These are phyloP conservation scores for Fagopyrum homotropicum DNA, from an alignment of 148 eudicot species.

Conservation along the genomic window DNA sequence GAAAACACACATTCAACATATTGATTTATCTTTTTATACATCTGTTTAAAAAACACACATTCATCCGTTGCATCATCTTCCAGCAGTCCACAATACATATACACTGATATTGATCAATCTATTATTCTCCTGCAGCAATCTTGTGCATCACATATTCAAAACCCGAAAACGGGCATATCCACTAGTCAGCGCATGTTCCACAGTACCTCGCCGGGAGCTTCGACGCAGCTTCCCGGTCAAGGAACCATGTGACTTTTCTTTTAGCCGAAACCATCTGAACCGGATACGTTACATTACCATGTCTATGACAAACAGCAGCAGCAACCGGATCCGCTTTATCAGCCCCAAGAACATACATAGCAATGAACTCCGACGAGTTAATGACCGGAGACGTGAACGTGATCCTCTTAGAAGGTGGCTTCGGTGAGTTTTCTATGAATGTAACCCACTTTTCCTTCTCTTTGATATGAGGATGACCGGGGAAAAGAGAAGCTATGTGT, in stretches of 20 bases:
- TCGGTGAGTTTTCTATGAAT: constrained; percentile 56
- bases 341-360: constrained; percentile 51
- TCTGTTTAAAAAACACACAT: too few relatives aligned
- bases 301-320: constrained; percentile 22
- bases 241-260: constrained; percentile 52
- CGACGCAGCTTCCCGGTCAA: constrained; percentile 57
- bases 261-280: constrained; percentile 49
- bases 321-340: constrained; percentile 37
- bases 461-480: constrained; percentile 40
- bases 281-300: constrained; percentile 23
- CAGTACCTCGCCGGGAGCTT: constrained; percentile 19
- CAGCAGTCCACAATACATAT: too few relatives aligned
- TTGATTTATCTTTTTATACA: too few relatives aligned
- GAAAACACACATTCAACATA: too few relatives aligned
- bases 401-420: constrained; percentile 66
- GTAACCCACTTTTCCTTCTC: constrained; percentile 56
- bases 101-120: too few relatives aligned
- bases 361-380: constrained; percentile 50
- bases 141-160: background rate
- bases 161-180: background rate
- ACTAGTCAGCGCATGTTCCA: background rate
- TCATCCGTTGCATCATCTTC: too few relatives aligned
- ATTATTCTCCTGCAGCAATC: background rate
- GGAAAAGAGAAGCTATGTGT: constrained; percentile 71
- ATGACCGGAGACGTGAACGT: constrained; percentile 73